Percentiles rank a stretch among this genome's conserved stretches.
These are phyloP conservation scores for Rhodofomes roseus DNA, from an alignment of 1,284 basidiomycete species.

Conservation along the genomic window DNA sequence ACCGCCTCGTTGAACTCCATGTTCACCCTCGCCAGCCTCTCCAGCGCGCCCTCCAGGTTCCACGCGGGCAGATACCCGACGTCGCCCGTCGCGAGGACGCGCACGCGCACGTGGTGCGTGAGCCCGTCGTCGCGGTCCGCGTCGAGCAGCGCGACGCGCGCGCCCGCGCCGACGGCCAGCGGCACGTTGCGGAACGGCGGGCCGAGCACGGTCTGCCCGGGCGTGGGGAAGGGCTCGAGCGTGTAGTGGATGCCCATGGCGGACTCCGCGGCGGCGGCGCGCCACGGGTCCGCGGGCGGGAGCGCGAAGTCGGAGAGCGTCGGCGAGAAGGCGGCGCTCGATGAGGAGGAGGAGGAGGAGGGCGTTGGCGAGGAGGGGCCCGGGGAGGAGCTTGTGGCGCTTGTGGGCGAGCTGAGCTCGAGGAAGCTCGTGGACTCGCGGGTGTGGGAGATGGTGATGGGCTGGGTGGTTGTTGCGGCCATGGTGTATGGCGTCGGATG, in stretches of 20 bases:
- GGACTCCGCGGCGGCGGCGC: conserved; percentile 22
- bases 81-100: conserved; percentile 16
- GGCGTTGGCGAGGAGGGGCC: background rate
- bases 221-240: conserved; percentile 23
- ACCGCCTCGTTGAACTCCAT: conserved; percentile 30
- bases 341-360: conserved; percentile 3
- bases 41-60: conserved; percentile 28
- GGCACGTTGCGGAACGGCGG: conserved; percentile 26
- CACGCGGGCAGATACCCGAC: conserved; percentile 26
- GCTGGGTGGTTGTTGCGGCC: background rate
- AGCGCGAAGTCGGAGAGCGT: conserved; percentile 1
- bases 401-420: conserved; percentile 5
- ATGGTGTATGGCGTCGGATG: background rate
- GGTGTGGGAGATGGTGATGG: conserved; percentile 1
- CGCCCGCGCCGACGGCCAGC: conserved; percentile 20
- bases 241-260: conserved; percentile 26
- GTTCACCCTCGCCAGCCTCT: conserved; percentile 27
- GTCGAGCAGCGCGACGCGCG: conserved; percentile 23
- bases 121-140: conserved; percentile 23
- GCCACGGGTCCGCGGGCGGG: conserved; percentile 16
- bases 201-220: conserved; percentile 14
- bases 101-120: conserved; percentile 16
- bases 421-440: background rate
- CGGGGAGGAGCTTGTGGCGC: conserved; percentile 1
- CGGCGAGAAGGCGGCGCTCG: conserved; percentile 1